Evolutionary conservation across 805 yeast species (phyloP).

Genomic region (Candida tammaniensis): DNA sequence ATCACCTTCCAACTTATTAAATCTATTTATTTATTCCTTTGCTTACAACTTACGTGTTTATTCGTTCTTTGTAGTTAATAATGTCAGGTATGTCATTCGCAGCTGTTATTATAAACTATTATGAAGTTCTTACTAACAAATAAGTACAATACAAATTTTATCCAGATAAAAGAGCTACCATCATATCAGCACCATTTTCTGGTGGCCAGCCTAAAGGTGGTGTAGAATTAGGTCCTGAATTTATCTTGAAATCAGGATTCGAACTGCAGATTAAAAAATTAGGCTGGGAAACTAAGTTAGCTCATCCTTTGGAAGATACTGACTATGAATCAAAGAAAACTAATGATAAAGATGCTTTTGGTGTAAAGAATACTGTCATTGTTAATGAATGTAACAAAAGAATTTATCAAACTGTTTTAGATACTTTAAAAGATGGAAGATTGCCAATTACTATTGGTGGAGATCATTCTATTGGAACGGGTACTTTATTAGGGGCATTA

Average conservation of each 20-base stretch:
- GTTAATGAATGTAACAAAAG: constrained; percentile 71
- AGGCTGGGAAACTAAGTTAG: constrained; percentile 66
- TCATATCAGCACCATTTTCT: constrained; percentile 86
- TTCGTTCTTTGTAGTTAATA: no score
- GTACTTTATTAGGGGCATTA: constrained; percentile 83
- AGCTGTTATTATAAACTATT: no score
- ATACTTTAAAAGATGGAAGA: constrained; percentile 43
- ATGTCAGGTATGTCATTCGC: no score
- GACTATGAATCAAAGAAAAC: constrained; percentile 43
- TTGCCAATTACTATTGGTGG: constrained; percentile 92
- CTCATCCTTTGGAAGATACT: constrained; percentile 51
- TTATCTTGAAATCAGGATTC: constrained; percentile 70
- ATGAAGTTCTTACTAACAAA: no score
- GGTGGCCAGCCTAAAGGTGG: constrained; percentile 96
- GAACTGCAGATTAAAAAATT: constrained; percentile 56
- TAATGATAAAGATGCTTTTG: constrained; percentile 44
- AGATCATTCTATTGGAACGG: constrained; percentile 94
- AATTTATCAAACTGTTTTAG: constrained; percentile 59
- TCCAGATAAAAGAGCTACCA: constrained; percentile 54
- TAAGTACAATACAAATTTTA: constrained; percentile 58
- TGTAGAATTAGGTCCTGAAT: constrained; percentile 91
- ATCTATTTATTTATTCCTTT: no score
- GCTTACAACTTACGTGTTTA: no score
- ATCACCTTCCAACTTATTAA: no score
- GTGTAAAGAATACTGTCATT: constrained; percentile 69